phyloP scores from a whole-genome alignment of 208 protist species.

The Trypanosoma rangeli region DNA sequence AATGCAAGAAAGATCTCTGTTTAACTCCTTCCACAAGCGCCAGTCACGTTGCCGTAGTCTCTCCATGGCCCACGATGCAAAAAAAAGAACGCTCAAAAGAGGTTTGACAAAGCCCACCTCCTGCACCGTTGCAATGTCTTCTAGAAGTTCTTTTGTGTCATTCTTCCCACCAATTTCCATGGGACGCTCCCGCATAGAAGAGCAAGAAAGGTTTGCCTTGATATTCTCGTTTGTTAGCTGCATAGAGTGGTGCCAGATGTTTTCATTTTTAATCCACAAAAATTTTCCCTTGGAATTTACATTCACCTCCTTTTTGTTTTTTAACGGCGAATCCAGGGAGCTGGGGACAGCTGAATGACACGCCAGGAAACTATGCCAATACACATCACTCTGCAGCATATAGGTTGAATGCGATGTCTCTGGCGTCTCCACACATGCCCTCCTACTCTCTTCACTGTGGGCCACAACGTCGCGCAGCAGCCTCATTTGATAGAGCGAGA shows the following conservation, averaged over 20 bases:
- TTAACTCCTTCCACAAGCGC: slow-evolving; percentile 24
- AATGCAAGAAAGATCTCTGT: slow-evolving; percentile 21
- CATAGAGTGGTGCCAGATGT: slow-evolving; percentile 23
- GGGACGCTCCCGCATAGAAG: not conserved
- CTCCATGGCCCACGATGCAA: slow-evolving; percentile 29
- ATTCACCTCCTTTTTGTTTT: not conserved
- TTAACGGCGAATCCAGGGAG: not conserved
- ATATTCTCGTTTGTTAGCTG: slow-evolving; percentile 9
- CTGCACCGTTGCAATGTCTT: not conserved
- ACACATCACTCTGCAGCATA: not conserved
- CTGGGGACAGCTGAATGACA: slow-evolving; percentile 5
- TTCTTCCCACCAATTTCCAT: not conserved
- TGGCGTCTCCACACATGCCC: not conserved
- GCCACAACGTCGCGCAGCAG: slow-evolving; percentile 6
- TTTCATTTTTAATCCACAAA: slow-evolving; percentile 26
- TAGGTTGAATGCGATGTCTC: not conserved
- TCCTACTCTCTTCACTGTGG: not conserved
- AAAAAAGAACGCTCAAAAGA: slow-evolving; percentile 30
- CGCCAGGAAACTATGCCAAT: not conserved
- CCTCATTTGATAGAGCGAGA: slow-evolving; percentile 30
- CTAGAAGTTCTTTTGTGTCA: not conserved
- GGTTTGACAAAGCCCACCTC: slow-evolving; percentile 20
- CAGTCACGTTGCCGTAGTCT: slow-evolving; percentile 6
- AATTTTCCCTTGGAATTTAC: not conserved
- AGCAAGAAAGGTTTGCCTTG: not conserved